Evolutionary conservation across 495 filamentous ascomycete genomes (phyloP).

Genomic region (Lasiosphaeria hispida): DNA sequence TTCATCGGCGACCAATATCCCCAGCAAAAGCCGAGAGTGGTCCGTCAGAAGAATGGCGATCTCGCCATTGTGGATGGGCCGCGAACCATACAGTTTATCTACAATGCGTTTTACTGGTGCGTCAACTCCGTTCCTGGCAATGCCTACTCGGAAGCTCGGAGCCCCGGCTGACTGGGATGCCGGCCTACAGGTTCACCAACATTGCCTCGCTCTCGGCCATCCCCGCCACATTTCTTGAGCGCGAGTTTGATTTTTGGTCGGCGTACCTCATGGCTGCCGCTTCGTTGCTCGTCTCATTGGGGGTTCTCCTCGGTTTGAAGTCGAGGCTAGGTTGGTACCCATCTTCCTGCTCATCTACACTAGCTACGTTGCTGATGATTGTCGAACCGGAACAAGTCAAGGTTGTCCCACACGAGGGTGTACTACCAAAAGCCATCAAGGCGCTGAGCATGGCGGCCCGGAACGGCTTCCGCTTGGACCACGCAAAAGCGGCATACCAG

Average conservation of each 20-base stretch:
- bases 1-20: slow-evolving; percentile 50
- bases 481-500: slow-evolving; percentile 49
- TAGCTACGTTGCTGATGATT: slow-evolving; percentile 22
- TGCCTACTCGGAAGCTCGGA: no score
- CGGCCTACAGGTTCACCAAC: slow-evolving; percentile 49
- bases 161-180: no score
- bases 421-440: slow-evolving; percentile 43
- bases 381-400: slow-evolving; percentile 36
- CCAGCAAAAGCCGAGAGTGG: slow-evolving; percentile 31
- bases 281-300: slow-evolving; percentile 39
- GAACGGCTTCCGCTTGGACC: slow-evolving; percentile 49
- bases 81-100: slow-evolving; percentile 48
- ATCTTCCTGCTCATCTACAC: background rate
- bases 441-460: slow-evolving; percentile 42
- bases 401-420: slow-evolving; percentile 38
- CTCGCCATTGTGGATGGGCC: slow-evolving; percentile 42
- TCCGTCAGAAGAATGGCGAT: slow-evolving; percentile 36
- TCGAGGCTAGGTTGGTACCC: slow-evolving; percentile 21
- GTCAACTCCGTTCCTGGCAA: no score
- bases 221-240: slow-evolving; percentile 46
- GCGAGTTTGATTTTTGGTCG: slow-evolving; percentile 45
- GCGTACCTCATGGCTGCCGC: slow-evolving; percentile 47
- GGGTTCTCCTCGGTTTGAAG: slow-evolving; percentile 33
- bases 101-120: slow-evolving; percentile 53
- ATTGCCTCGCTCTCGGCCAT: slow-evolving; percentile 47